A percentile compares a stretch with the other conserved stretches of the same genome.
These are phyloP conservation scores for Cladosporium halotolerans DNA, from an alignment of 2,329 filamentous ascomycete species.

Conservation along the genomic window DNA sequence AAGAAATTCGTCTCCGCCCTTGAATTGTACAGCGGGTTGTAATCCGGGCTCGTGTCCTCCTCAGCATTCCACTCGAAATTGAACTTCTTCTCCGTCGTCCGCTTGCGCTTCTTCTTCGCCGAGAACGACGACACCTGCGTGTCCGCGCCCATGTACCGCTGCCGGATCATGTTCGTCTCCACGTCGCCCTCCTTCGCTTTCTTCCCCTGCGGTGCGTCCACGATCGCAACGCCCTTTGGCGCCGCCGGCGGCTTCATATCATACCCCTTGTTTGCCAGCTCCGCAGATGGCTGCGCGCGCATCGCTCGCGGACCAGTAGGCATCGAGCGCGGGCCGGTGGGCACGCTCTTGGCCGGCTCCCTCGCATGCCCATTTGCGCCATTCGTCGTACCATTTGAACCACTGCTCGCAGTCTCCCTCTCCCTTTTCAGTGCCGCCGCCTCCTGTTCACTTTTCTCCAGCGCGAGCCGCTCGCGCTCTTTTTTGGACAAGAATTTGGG, in stretches of 20 bases:
- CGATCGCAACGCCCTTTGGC: slow-evolving; percentile 35
- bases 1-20: slow-evolving; percentile 63
- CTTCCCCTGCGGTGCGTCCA: slow-evolving; percentile 26
- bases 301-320: slow-evolving; percentile 47
- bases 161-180: slow-evolving; percentile 67
- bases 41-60: slow-evolving; percentile 81
- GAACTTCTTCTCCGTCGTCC: slow-evolving; percentile 94
- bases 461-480: slow-evolving; percentile 70
- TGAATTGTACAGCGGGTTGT: slow-evolving; percentile 73
- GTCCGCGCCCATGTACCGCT: slow-evolving; percentile 87
- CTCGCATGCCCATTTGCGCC: not conserved
- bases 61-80: slow-evolving; percentile 97
- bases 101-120: slow-evolving; percentile 88
- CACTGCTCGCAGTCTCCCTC: not conserved
- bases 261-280: slow-evolving; percentile 38
- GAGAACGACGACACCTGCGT: slow-evolving; percentile 84
- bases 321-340: slow-evolving; percentile 68
- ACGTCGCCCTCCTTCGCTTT: slow-evolving; percentile 52
- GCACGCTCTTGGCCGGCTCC: slow-evolving; percentile 38
- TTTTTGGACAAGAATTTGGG: slow-evolving; percentile 82
- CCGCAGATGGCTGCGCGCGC: slow-evolving; percentile 29
- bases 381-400: slow-evolving; percentile 12
- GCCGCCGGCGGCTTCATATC: slow-evolving; percentile 49
- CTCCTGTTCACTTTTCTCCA: slow-evolving; percentile 71
- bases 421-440: not conserved